A percentile compares a stretch with the other conserved stretches of the same genome.
Conservation (phyloP, 139 green algal genomes). For the Zygnema cylindricum region DNA sequence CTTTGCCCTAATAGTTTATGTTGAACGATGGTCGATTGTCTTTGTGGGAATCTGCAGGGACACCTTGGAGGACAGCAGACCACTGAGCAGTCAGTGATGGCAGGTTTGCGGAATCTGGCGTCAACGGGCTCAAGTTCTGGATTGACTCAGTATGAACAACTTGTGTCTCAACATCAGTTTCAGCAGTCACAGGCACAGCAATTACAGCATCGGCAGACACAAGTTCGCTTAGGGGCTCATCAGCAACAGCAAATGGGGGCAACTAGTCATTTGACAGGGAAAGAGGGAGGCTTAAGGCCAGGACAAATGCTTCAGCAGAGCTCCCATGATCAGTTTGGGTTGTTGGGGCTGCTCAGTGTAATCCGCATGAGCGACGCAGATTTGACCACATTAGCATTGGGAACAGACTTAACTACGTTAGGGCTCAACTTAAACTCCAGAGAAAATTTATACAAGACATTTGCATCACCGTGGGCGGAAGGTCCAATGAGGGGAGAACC, state of each 20-base stretch:
- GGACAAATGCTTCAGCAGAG: background rate
- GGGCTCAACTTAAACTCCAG: slow-evolving; percentile 92
- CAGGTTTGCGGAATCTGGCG: background rate
- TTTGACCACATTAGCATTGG: slow-evolving; percentile 92
- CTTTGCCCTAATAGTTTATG: too few relatives aligned
- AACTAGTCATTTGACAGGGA: slow-evolving; percentile 28
- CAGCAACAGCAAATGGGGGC: slow-evolving; percentile 54
- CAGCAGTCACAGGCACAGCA: slow-evolving; percentile 46
- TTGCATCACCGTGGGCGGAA: slow-evolving; percentile 87
- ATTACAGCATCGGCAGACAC: slow-evolving; percentile 47
- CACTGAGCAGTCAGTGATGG: background rate
- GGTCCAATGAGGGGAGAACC: slow-evolving; percentile 75
- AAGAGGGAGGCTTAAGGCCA: slow-evolving; percentile 18
- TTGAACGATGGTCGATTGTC: too few relatives aligned
- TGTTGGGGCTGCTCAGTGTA: slow-evolving; percentile 90
- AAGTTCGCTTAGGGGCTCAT: slow-evolving; percentile 10
- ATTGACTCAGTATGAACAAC: slow-evolving; percentile 44
- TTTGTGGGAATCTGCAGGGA: background rate
- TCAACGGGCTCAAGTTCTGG: background rate
- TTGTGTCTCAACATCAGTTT: slow-evolving; percentile 46
- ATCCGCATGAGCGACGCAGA: slow-evolving; percentile 93
- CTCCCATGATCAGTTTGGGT: slow-evolving; percentile 81
- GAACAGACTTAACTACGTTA: slow-evolving; percentile 93
- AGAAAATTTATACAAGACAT: slow-evolving; percentile 81
- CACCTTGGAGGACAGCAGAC: background rate